Evolutionary conservation across 2,329 filamentous ascomycete species (phyloP).

Genomic region (Phialemonium atrogriseum): DNA sequence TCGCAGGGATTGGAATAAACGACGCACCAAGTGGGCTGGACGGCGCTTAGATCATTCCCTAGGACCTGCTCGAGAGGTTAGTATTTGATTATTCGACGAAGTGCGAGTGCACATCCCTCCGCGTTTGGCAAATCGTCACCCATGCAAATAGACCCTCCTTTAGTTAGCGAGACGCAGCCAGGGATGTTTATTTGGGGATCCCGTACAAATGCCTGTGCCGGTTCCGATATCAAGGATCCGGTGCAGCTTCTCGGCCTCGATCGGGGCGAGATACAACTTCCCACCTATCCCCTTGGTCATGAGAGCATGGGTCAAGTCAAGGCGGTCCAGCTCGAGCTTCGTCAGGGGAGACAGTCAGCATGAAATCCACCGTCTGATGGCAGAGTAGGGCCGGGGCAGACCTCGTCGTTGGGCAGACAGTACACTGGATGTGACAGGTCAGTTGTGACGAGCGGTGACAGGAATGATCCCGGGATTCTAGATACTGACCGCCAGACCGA

Average conservation of each 20-base stretch:
- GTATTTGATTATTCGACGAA: slow-evolving; percentile 22
- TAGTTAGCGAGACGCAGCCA: background rate
- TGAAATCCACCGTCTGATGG: slow-evolving; percentile 6
- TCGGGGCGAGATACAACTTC: slow-evolving; percentile 20
- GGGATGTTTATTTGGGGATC: background rate
- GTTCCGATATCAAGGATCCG: slow-evolving; percentile 35
- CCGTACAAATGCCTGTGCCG: slow-evolving; percentile 30
- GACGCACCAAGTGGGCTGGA: slow-evolving; percentile 16
- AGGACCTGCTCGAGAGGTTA: slow-evolving; percentile 25
- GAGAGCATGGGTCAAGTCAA: slow-evolving; percentile 10
- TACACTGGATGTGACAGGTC: slow-evolving; percentile 8
- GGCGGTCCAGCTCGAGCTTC: slow-evolving; percentile 23
- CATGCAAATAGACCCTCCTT: slow-evolving; percentile 26
- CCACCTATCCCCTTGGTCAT: slow-evolving; percentile 7
- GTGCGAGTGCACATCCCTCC: slow-evolving; percentile 1
- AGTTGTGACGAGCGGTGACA: background rate
- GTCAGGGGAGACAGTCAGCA: slow-evolving; percentile 8
- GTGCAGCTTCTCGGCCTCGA: slow-evolving; percentile 19
- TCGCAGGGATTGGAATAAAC: no score
- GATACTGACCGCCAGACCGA: slow-evolving; percentile 18
- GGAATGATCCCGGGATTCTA: no score
- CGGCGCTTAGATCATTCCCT: slow-evolving; percentile 22
- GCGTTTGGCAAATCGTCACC: slow-evolving; percentile 20
- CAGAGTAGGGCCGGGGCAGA: slow-evolving; percentile 1
- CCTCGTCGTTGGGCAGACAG: slow-evolving; percentile 19